Evolutionary conservation across 306 rosid genomes (phyloP).

Genomic region (Begonia loranthoides): DNA sequence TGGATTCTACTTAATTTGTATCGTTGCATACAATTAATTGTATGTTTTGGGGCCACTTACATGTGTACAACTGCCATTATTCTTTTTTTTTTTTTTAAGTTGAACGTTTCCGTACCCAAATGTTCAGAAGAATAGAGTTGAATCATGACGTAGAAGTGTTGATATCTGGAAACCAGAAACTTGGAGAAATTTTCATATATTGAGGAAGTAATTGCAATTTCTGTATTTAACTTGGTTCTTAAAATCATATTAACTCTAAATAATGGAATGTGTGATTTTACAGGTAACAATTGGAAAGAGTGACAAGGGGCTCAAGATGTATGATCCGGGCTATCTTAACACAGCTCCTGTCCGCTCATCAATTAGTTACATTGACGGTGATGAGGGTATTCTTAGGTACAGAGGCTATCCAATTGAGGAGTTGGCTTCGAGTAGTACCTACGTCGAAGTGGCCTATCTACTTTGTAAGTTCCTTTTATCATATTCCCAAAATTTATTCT

Average conservation of each 20-base stretch:
- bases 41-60: too few relatives aligned
- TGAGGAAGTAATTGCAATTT: neutral
- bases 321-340: slow-evolving; percentile 83
- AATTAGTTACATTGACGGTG: slow-evolving; percentile 78
- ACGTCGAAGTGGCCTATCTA: slow-evolving; percentile 65
- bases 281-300: slow-evolving; percentile 53
- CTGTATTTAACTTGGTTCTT: neutral
- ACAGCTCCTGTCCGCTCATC: slow-evolving; percentile 83
- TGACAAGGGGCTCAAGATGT: slow-evolving; percentile 82
- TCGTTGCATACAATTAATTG: too few relatives aligned
- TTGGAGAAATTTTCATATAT: neutral
- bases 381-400: slow-evolving; percentile 79
- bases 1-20: too few relatives aligned
- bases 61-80: too few relatives aligned
- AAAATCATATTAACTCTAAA: neutral
- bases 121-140: too few relatives aligned
- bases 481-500: neutral
- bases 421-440: slow-evolving; percentile 71
- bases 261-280: neutral
- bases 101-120: too few relatives aligned
- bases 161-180: too few relatives aligned
- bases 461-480: slow-evolving; percentile 32
- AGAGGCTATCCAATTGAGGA: slow-evolving; percentile 90
- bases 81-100: too few relatives aligned
- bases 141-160: too few relatives aligned